Conservation (phyloP, 169 alveolate species). For the Plasmodium gonderi region DNA sequence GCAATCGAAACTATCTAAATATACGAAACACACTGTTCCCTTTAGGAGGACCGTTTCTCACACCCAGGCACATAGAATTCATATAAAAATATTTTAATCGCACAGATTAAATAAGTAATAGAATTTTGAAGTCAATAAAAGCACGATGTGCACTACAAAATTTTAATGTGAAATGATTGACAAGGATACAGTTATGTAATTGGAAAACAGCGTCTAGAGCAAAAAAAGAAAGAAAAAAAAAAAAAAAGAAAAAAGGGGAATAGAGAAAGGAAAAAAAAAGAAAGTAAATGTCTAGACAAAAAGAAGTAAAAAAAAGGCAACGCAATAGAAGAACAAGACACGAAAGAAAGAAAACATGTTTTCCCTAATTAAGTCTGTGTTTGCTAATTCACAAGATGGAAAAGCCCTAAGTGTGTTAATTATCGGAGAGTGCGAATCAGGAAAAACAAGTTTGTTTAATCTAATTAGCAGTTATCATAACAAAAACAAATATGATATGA, state of each 20-base stretch:
- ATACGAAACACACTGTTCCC: not conserved
- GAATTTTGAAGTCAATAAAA: not conserved
- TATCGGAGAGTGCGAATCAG: conserved; percentile 70
- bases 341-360: conserved; percentile 23
- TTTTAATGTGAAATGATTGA: not conserved
- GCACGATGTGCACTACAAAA: not conserved
- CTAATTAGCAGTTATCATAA: conserved; percentile 48
- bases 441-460: conserved; percentile 61
- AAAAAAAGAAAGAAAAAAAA: not conserved
- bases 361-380: conserved; percentile 61
- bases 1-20: too few species aligned
- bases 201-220: not conserved
- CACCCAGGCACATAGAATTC: not conserved
- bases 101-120: not conserved
- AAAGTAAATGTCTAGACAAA: not conserved
- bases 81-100: not conserved
- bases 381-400: conserved; percentile 32
- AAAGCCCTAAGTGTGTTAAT: conserved; percentile 50
- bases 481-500: conserved; percentile 61
- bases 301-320: not conserved
- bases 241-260: not conserved
- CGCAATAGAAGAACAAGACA: too few species aligned
- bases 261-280: too few species aligned
- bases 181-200: not conserved
- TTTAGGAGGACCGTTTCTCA: not conserved